Evolutionary conservation across 139 green algal genomes (phyloP).

Genomic region (Haematococcus sp.): DNA sequence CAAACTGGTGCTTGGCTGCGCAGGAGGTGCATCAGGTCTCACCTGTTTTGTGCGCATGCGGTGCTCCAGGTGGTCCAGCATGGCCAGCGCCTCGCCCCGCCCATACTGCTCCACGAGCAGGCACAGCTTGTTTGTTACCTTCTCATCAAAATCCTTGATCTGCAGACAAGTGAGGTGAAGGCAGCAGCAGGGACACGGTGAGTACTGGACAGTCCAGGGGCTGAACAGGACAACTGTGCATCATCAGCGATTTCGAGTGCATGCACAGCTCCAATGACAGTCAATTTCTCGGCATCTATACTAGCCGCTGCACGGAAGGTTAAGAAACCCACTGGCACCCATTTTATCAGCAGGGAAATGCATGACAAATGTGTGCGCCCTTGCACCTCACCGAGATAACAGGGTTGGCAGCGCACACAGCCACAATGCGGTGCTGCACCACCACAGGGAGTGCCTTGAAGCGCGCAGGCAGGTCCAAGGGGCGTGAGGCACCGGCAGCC

Average conservation of each 20-base stretch:
- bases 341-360: too few species aligned
- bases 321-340: too few species aligned
- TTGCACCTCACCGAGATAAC: conserved; percentile 20
- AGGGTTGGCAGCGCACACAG: conserved; percentile 6
- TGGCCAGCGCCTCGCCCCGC: conserved; percentile 17
- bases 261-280: too few species aligned
- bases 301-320: too few species aligned
- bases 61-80: conserved; percentile 29
- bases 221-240: too few species aligned
- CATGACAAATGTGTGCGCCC: too few species aligned
- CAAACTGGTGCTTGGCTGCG: background rate
- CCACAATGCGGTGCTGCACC: conserved; percentile 18
- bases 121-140: conserved; percentile 23
- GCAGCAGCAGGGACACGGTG: too few species aligned
- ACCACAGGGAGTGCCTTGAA: conserved; percentile 17
- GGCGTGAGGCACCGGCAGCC: too few species aligned
- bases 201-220: too few species aligned
- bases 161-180: background rate
- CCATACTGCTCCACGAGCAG: conserved; percentile 18
- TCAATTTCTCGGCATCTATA: too few species aligned
- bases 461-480: conserved; percentile 5
- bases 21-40: too few species aligned
- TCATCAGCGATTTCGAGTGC: too few species aligned
- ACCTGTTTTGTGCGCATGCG: conserved; percentile 32
- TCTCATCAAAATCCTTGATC: conserved; percentile 32